Percentiles rank a stretch among this genome's conserved stretches.
These are phyloP conservation scores for Thraustochytrium sp. DNA, from an alignment of 352 stramenopile genomes.

Conservation along the genomic window DNA sequence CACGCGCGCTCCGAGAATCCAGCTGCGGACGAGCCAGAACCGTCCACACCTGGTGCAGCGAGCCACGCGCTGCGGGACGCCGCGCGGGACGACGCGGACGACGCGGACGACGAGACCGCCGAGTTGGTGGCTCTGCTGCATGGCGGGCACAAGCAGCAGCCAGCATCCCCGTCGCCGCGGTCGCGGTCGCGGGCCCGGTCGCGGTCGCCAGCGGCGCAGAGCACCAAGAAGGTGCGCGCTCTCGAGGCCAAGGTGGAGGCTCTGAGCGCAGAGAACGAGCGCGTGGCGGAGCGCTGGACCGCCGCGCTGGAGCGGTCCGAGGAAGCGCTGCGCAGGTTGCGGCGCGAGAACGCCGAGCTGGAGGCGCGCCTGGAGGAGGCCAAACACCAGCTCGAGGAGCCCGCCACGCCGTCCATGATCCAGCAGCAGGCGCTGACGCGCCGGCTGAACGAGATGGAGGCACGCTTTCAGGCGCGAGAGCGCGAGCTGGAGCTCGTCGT, in stretches of 20 bases:
- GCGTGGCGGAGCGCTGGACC: conserved; percentile 1
- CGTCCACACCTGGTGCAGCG: too few relatives aligned
- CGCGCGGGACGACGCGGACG: too few relatives aligned
- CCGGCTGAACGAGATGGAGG: conserved; percentile 39
- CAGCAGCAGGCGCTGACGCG: conserved; percentile 45
- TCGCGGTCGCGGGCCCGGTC: too few relatives aligned
- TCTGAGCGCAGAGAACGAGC: conserved; percentile 32
- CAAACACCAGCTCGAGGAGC: conserved; percentile 25
- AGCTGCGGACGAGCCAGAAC: too few relatives aligned
- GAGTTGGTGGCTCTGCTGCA: not conserved
- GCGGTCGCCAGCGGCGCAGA: too few relatives aligned
- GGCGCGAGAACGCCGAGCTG: conserved; percentile 28
- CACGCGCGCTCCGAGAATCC: too few relatives aligned
- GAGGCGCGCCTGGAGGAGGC: conserved; percentile 33
- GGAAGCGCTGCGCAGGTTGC: not conserved
- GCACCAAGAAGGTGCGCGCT: not conserved
- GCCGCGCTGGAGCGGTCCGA: conserved; percentile 29
- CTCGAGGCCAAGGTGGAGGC: conserved; percentile 4
- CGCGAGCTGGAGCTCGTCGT: conserved; percentile 46
- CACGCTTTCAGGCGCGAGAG: conserved; percentile 13
- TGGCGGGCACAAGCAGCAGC: too few relatives aligned
- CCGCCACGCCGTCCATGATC: conserved; percentile 27
- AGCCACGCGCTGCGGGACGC: too few relatives aligned
- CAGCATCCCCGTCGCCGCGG: too few relatives aligned
- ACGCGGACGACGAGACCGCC: not conserved